These are phyloP conservation scores for Cryptosporidium ubiquitum DNA, from an alignment of 169 alveolate genomes.

Conservation along the genomic window DNA sequence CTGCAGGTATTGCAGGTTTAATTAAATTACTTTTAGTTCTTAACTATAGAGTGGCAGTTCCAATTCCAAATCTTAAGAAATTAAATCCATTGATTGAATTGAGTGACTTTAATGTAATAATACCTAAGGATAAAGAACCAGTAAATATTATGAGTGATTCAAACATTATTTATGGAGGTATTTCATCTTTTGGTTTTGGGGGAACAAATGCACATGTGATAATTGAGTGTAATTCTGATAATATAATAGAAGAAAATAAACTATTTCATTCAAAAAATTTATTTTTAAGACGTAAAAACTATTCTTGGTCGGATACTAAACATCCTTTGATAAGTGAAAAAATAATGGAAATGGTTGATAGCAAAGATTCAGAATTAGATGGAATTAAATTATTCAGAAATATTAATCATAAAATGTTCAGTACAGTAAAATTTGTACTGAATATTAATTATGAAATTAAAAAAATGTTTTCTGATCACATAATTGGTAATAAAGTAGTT, in stretches of 20 bases:
- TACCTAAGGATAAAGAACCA: conserved; percentile 26
- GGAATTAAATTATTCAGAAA: conserved; percentile 7
- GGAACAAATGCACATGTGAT: conserved; percentile 74
- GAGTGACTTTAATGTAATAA: conserved; percentile 16
- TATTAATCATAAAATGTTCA: conserved; percentile 1
- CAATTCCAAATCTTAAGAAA: conserved; percentile 48
- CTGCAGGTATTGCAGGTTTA: conserved; percentile 77
- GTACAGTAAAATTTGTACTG: conserved; percentile 9
- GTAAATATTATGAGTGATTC: conserved; percentile 5
- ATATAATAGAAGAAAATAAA: background rate
- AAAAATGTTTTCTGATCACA: conserved; percentile 45
- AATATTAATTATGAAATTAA: conserved; percentile 7
- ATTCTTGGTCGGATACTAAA: conserved; percentile 57
- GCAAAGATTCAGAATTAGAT: background rate
- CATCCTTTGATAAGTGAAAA: conserved; percentile 59
- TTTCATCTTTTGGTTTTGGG: conserved; percentile 72
- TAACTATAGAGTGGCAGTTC: conserved; percentile 40
- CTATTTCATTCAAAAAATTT: background rate
- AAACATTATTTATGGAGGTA: conserved; percentile 30
- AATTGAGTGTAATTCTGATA: conserved; percentile 28
- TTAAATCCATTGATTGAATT: conserved; percentile 35
- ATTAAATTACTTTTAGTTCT: conserved; percentile 42
- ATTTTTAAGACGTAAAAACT: conserved; percentile 9
- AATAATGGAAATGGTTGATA: background rate
- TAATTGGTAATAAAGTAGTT: conserved; percentile 14